These are phyloP conservation scores for Penicillium expansum DNA, from an alignment of 2,329 filamentous ascomycete genomes.

Conservation along the genomic window DNA sequence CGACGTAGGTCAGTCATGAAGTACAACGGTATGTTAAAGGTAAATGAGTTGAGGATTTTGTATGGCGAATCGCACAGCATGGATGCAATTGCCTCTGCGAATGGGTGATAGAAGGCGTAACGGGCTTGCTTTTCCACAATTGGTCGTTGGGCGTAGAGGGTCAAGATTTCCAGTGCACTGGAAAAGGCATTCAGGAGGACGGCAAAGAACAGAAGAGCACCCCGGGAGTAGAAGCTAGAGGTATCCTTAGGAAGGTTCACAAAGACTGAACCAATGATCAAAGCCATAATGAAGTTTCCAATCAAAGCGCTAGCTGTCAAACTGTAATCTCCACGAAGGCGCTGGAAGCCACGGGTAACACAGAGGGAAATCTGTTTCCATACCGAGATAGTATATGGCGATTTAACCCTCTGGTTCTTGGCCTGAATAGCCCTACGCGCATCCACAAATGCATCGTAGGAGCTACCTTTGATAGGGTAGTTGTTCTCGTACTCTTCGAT, in stretches of 20 bases:
- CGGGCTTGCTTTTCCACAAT: slow-evolving; percentile 88
- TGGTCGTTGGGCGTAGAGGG: slow-evolving; percentile 80
- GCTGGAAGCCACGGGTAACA: neutral
- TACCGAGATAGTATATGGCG: neutral
- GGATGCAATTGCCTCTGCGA: slow-evolving; percentile 80
- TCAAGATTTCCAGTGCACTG: slow-evolving; percentile 69
- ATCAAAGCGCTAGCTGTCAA: slow-evolving; percentile 62
- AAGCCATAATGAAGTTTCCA: slow-evolving; percentile 68
- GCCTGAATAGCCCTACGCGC: slow-evolving; percentile 33
- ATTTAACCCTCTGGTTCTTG: slow-evolving; percentile 47
- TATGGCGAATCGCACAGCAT: slow-evolving; percentile 85
- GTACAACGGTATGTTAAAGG: slow-evolving; percentile 78
- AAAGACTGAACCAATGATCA: slow-evolving; percentile 76
- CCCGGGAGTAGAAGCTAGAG: slow-evolving; percentile 69
- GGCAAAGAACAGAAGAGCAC: slow-evolving; percentile 77
- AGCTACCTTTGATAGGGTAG: slow-evolving; percentile 36
- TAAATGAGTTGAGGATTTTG: slow-evolving; percentile 70
- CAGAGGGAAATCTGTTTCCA: neutral
- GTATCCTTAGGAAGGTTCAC: slow-evolving; percentile 68
- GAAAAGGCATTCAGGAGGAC: slow-evolving; percentile 79
- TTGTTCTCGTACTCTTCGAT: slow-evolving; percentile 40
- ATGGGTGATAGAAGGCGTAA: slow-evolving; percentile 87
- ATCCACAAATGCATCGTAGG: slow-evolving; percentile 30
- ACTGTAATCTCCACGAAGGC: slow-evolving; percentile 39
- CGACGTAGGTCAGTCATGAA: slow-evolving; percentile 82